Evolutionary conservation across 2,329 filamentous ascomycete species (phyloP).

Genomic region (Drechslerella dactyloides): DNA sequence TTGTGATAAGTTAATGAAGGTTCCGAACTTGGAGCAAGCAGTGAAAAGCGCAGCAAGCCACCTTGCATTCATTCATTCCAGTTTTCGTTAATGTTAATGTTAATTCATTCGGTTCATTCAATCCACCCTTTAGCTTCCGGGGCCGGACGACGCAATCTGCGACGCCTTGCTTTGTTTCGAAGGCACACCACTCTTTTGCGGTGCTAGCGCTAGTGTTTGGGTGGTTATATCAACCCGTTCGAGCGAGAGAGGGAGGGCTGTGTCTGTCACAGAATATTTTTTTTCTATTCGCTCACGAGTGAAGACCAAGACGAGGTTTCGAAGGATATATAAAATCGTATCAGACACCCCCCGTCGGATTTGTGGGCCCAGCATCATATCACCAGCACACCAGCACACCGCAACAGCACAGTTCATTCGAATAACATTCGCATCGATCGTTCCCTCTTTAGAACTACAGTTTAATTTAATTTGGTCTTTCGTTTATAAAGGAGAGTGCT

Average conservation of each 20-base stretch:
- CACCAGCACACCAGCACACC: slow-evolving; percentile 2
- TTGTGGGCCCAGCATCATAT: not conserved
- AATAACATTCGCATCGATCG: not conserved
- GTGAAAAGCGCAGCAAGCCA: not conserved
- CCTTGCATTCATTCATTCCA: slow-evolving; percentile 1
- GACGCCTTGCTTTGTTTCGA: slow-evolving; percentile 50
- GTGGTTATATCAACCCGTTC: not conserved
- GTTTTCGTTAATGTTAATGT: no score
- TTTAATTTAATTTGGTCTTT: slow-evolving; percentile 1
- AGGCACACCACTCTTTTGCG: slow-evolving; percentile 23
- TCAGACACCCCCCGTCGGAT: not conserved
- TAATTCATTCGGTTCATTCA: slow-evolving; percentile 28
- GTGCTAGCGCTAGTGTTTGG: slow-evolving; percentile 33
- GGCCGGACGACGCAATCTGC: slow-evolving; percentile 38
- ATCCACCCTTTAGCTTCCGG: not conserved
- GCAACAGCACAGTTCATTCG: not conserved
- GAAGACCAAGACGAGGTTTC: not conserved
- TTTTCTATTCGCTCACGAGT: not conserved
- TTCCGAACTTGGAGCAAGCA: not conserved
- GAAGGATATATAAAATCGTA: slow-evolving; percentile 2
- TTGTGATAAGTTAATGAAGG: not conserved
- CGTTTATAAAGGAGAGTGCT: slow-evolving; percentile 14
- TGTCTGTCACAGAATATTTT: slow-evolving; percentile 6
- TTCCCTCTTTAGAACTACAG: slow-evolving; percentile 15
- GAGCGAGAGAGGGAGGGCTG: not conserved